Evolutionary conservation across 23 red algal species (phyloP).

Genomic region (Gracilariopsis chorda): DNA sequence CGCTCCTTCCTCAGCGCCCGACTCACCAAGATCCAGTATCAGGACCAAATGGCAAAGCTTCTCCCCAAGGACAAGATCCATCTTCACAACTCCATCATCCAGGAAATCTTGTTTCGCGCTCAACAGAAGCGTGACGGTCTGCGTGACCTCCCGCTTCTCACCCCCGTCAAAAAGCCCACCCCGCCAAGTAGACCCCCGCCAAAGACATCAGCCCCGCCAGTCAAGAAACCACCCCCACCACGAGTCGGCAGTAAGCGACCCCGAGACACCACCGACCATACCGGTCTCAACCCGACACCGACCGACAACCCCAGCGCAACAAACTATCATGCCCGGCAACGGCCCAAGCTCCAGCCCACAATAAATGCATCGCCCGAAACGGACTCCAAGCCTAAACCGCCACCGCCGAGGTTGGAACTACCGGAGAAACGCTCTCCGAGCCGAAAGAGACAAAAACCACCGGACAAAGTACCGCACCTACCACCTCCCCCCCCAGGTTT

Average conservation of each 20-base stretch:
- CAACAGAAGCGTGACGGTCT: conserved; percentile 43
- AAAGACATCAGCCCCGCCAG: background rate
- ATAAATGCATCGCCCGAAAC: background rate
- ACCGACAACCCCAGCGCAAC: background rate
- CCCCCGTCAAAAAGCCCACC: background rate
- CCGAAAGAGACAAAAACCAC: background rate
- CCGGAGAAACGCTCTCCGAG: background rate
- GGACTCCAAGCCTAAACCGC: background rate
- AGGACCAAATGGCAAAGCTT: conserved; percentile 54
- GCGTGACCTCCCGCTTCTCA: conserved; percentile 47
- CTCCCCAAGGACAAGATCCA: conserved; percentile 59
- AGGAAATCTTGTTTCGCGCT: conserved; percentile 33
- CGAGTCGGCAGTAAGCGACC: background rate
- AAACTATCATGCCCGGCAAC: background rate
- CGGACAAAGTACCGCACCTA: conserved; percentile 4
- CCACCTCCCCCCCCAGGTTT: background rate
- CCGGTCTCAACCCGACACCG: background rate
- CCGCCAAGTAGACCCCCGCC: background rate
- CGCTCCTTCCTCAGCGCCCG: conserved; percentile 61
- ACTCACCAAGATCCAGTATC: conserved; percentile 37
- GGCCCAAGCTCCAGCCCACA: background rate
- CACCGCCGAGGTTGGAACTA: background rate
- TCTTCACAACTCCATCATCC: conserved; percentile 67
- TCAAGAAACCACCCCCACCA: background rate
- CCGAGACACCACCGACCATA: background rate